Evolutionary conservation across 139 green algal genomes (phyloP).

Genomic region (Tetraselmis chui): DNA sequence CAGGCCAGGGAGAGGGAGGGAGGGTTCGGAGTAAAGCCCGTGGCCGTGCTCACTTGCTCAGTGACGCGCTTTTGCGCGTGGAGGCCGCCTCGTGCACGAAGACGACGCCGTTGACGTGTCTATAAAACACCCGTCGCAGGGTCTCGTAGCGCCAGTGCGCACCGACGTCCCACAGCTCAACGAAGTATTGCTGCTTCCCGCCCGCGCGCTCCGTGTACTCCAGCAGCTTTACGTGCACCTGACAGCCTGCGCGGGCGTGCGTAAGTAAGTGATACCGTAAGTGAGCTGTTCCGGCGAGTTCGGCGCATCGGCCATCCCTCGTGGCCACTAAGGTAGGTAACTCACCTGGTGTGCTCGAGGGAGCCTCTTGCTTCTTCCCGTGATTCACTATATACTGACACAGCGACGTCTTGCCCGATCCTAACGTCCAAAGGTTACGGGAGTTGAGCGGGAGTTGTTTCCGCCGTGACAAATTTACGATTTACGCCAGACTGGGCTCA

Average conservation of each 20-base stretch:
- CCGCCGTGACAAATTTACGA: too few species aligned
- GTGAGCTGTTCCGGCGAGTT: too few species aligned
- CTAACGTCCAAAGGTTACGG: too few species aligned
- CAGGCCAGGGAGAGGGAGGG: too few species aligned
- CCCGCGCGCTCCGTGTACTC: not conserved
- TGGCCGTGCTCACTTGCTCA: not conserved
- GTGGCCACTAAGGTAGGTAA: too few species aligned
- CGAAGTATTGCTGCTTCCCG: slow-evolving; percentile 6
- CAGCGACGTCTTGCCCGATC: not conserved
- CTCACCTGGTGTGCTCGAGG: not conserved
- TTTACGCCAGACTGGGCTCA: too few species aligned
- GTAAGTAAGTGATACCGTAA: not conserved
- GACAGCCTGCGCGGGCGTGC: not conserved
- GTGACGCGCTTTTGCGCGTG: not conserved
- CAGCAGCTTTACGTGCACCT: not conserved
- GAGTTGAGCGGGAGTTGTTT: too few species aligned
- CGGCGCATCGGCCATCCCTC: too few species aligned
- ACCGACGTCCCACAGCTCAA: slow-evolving; percentile 30
- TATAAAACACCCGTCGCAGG: slow-evolving; percentile 19
- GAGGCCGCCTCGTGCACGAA: slow-evolving; percentile 20
- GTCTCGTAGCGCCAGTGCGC: slow-evolving; percentile 15
- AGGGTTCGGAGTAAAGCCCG: too few species aligned
- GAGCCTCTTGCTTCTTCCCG: not conserved
- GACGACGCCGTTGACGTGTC: slow-evolving; percentile 25
- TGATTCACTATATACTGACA: not conserved